Conservation (phyloP, 768 basidiomycete genomes). For the Cystofilobasidium bisporidii region DNA sequence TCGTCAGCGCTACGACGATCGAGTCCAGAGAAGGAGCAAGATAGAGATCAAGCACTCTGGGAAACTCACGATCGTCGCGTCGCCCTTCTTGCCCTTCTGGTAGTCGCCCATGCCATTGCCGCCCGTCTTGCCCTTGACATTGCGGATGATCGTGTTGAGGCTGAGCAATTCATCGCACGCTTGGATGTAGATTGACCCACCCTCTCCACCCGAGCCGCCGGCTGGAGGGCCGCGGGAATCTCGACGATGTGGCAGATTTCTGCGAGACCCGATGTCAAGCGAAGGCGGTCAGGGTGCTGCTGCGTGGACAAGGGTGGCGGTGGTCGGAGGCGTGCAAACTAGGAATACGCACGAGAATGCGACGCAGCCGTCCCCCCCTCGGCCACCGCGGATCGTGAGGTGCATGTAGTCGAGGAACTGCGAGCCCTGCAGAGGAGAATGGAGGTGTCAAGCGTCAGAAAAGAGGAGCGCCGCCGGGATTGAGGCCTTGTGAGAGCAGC, state of each 20-base stretch:
- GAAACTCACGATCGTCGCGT: conserved; percentile 4
- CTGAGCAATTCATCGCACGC: conserved; percentile 2
- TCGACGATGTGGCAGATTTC: conserved; percentile 17
- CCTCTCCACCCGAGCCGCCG: conserved; percentile 18
- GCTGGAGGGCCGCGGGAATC: conserved; percentile 16
- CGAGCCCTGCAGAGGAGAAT: not conserved
- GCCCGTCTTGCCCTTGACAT: conserved; percentile 3
- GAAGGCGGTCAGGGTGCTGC: no score
- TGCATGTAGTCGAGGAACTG: conserved; percentile 24
- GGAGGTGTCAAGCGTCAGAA: no score
- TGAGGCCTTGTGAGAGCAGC: no score
- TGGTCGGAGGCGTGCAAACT: no score
- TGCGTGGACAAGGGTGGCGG: no score
- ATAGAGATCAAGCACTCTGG: no score
- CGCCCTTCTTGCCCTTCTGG: conserved; percentile 19
- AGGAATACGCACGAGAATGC: conserved; percentile 24
- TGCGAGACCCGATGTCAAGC: not conserved
- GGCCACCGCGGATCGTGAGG: conserved; percentile 16
- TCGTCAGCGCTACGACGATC: no score
- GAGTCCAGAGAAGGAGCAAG: no score
- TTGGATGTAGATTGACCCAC: conserved; percentile 25
- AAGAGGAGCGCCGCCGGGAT: no score
- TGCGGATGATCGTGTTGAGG: conserved; percentile 5
- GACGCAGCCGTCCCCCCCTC: conserved; percentile 19
- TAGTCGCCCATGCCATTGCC: conserved; percentile 18